Conservation (phyloP, 768 basidiomycete genomes). For the Royoungia palumana region DNA sequence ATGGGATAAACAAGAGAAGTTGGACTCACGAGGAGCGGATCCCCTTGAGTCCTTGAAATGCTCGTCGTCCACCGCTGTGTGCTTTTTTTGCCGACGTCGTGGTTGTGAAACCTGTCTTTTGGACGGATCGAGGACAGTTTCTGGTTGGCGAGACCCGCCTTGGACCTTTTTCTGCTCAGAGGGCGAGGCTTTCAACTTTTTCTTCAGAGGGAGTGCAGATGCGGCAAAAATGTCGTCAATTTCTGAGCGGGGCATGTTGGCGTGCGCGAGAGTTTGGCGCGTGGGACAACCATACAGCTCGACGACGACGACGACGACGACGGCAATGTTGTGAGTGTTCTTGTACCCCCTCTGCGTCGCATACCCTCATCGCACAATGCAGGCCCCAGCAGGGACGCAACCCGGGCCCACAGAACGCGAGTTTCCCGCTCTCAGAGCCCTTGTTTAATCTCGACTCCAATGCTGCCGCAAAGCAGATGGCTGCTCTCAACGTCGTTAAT, state of each 20-base stretch:
- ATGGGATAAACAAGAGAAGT: constrained; percentile 3
- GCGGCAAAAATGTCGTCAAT: constrained; percentile 83
- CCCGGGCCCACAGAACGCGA: constrained; percentile 17
- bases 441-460: constrained; percentile 60
- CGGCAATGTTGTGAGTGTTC: constrained; percentile 33
- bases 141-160: constrained; percentile 31
- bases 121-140: constrained; percentile 70
- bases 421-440: constrained; percentile 29
- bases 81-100: constrained; percentile 29
- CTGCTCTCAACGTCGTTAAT: constrained; percentile 64
- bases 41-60: constrained; percentile 77
- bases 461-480: constrained; percentile 77
- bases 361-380: constrained; percentile 14
- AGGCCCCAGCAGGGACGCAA: constrained; percentile 40
- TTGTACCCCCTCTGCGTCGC: background rate
- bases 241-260: constrained; percentile 57
- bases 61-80: constrained; percentile 35
- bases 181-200: constrained; percentile 30
- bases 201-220: constrained; percentile 40
- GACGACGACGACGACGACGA: constrained; percentile 20
- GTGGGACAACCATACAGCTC: constrained; percentile 17
- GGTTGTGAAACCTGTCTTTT: constrained; percentile 31
- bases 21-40: constrained; percentile 57
- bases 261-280: constrained; percentile 14
- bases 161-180: background rate